A percentile compares a stretch with the other conserved stretches of the same genome.
phyloP scores from a whole-genome alignment of 441 rosid species.

The Erodium moschatum region DNA sequence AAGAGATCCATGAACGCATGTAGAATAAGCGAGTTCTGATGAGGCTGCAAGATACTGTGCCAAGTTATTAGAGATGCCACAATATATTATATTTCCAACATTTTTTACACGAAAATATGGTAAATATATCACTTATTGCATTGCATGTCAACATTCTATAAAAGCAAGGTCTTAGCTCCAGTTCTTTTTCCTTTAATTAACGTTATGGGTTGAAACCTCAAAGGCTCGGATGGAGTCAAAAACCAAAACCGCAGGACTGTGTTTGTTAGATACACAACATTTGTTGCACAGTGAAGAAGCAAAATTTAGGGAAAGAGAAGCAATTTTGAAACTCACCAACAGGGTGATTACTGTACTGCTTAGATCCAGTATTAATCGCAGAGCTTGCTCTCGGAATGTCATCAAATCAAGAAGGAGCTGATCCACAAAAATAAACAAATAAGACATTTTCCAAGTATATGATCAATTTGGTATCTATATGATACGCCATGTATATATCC shows the following conservation, averaged over 20 bases:
- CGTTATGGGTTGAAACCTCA: not conserved
- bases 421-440: constrained; percentile 34
- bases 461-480: not conserved
- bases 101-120: not conserved
- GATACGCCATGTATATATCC: not conserved
- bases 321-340: constrained; percentile 57
- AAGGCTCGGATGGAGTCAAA: not conserved
- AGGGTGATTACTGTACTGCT: constrained; percentile 96
- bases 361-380: constrained; percentile 90
- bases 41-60: constrained; percentile 86
- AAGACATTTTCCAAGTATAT: constrained; percentile 18
- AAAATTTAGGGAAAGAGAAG: constrained; percentile 8
- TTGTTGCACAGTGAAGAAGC: constrained; percentile 10
- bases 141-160: not conserved
- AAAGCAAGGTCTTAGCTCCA: not conserved
- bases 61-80: constrained; percentile 53
- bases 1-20: constrained; percentile 98
- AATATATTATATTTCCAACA: constrained; percentile 10
- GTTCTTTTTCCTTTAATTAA: constrained; percentile 1
- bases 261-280: not conserved
- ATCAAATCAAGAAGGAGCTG: constrained; percentile 95
- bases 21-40: constrained; percentile 92
- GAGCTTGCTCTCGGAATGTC: constrained; percentile 96
- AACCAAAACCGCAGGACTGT: constrained; percentile 6
- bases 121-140: not conserved